These are phyloP conservation scores for Amauroascus verrucosus DNA, from an alignment of 2,329 filamentous ascomycete species.

Conservation along the genomic window DNA sequence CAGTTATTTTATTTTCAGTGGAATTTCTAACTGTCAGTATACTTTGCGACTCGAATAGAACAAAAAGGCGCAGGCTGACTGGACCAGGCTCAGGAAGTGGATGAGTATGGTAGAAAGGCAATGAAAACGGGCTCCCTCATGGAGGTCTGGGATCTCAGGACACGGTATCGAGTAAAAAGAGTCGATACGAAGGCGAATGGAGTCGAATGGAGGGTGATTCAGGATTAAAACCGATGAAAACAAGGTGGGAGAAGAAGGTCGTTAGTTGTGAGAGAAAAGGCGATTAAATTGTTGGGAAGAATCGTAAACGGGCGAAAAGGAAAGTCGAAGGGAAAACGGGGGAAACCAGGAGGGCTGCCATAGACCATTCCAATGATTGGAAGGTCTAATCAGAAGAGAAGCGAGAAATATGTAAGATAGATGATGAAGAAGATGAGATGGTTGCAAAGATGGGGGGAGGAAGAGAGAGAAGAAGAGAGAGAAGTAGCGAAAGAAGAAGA, in stretches of 20 bases:
- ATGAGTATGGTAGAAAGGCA: background rate
- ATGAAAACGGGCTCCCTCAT: slow-evolving; percentile 6
- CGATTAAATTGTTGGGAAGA: slow-evolving; percentile 4
- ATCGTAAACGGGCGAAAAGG: background rate
- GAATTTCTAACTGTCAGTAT: background rate
- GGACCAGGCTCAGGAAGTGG: background rate
- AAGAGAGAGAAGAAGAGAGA: slow-evolving; percentile 9
- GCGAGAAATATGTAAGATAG: slow-evolving; percentile 9
- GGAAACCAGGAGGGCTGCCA: slow-evolving; percentile 1
- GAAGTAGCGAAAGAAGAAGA: slow-evolving; percentile 13
- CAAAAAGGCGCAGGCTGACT: background rate
- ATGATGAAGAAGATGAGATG: slow-evolving; percentile 12
- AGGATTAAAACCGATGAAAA: slow-evolving; percentile 11
- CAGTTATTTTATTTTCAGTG: background rate
- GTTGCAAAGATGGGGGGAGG: slow-evolving; percentile 8
- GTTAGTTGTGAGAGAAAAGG: slow-evolving; percentile 10
- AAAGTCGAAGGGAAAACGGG: slow-evolving; percentile 2
- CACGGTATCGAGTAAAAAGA: background rate
- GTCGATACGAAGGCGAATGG: background rate
- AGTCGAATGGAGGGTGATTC: background rate
- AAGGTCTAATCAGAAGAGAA: slow-evolving; percentile 15
- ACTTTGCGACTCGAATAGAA: background rate
- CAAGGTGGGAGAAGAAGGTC: slow-evolving; percentile 16
- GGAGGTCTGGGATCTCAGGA: slow-evolving; percentile 2
- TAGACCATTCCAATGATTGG: slow-evolving; percentile 6